Base-by-base conservation (phyloP, 176 grass and related monocot genomes). In the Oryza officinalis region DNA sequence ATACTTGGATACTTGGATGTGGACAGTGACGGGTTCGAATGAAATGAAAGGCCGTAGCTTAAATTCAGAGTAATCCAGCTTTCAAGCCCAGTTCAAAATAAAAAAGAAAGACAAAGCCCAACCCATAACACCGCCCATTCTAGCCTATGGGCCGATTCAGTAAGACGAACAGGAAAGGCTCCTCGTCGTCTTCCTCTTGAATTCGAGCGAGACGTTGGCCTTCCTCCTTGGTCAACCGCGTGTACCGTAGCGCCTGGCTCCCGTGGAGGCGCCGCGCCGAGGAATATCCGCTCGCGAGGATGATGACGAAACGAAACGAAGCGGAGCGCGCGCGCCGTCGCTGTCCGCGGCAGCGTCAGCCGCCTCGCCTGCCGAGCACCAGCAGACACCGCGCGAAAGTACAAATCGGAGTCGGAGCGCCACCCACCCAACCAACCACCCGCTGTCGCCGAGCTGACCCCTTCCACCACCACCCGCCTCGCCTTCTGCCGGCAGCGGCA, bases 311-410 rank as follows among this genome's bases (percentile, higher is more conserved):
- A 38, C 37, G 37, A 38, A 38, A 8, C 6, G 33, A 6, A 1
- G 57, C 59, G 22, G 61, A 26, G 46, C 4, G 38, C 61, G 70
- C 82, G 17, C 37, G 63, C 15, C 28, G 87, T 89, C 82, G 70
- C 77, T 85, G 63, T 89, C 87, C 49, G 75, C 76, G 70, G 63
- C 82, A 45, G 63, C 67, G 25, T 81, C 67, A 71, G 47, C 45
- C 10, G 40, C 37, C 15, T 13, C 22, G 65, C 22, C 47, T 89
- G 82, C 87, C 82, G 71, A 81, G 77, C 77, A 79, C 49, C 71
- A 85, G 82, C 81, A 69, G 81, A 81, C 77, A 89, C 85, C 23
- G 82, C n/a, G 28, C 41, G 46, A 85, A 54, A 67, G 70, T 89
- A 89, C 87, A 85, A 89, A 85, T 63, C 82, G 70, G 37, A 40